These are phyloP conservation scores for Aspergillus ellipticus DNA, from an alignment of 495 filamentous ascomycete species.

Conservation along the genomic window DNA sequence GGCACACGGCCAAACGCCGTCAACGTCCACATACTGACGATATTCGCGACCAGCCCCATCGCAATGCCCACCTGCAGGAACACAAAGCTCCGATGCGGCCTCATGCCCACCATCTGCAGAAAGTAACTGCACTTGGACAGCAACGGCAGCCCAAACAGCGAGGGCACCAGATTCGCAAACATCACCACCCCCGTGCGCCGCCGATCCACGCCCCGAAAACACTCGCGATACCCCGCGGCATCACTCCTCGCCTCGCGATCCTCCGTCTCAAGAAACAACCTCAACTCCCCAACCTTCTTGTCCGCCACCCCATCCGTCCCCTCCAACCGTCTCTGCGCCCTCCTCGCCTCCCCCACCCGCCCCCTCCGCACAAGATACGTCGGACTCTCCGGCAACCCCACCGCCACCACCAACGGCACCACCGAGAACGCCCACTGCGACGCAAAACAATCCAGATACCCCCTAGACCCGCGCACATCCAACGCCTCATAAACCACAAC, in stretches of 20 bases:
- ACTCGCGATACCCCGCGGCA: slow-evolving; percentile 34
- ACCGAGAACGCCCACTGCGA: slow-evolving; percentile 36
- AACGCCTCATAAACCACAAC: slow-evolving; percentile 35
- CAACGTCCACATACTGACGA: slow-evolving; percentile 26
- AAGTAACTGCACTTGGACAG: slow-evolving; percentile 33
- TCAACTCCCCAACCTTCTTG: slow-evolving; percentile 17
- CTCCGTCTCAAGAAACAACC: slow-evolving; percentile 23
- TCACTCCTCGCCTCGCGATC: slow-evolving; percentile 13
- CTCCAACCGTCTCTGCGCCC: slow-evolving; percentile 20
- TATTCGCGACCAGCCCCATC: slow-evolving; percentile 29
- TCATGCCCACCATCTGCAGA: slow-evolving; percentile 34
- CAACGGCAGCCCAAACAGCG: slow-evolving; percentile 31
- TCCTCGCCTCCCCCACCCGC: slow-evolving; percentile 57
- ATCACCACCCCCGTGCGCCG: slow-evolving; percentile 46
- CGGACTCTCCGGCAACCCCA: slow-evolving; percentile 73
- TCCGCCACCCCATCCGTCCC: slow-evolving; percentile 6
- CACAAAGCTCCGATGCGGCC: slow-evolving; percentile 24
- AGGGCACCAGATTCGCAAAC: slow-evolving; percentile 30
- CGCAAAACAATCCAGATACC: slow-evolving; percentile 28
- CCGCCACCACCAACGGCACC: slow-evolving; percentile 56
- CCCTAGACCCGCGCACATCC: slow-evolving; percentile 3
- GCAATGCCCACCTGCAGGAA: slow-evolving; percentile 32
- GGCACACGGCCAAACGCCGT: slow-evolving; percentile 25
- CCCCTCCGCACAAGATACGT: slow-evolving; percentile 65
- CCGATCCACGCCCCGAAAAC: slow-evolving; percentile 40